Percentiles rank a stretch among this genome's conserved stretches.
phyloP scores from a whole-genome alignment of 2,329 filamentous ascomycete genomes.

The Colletotrichum sp. region DNA sequence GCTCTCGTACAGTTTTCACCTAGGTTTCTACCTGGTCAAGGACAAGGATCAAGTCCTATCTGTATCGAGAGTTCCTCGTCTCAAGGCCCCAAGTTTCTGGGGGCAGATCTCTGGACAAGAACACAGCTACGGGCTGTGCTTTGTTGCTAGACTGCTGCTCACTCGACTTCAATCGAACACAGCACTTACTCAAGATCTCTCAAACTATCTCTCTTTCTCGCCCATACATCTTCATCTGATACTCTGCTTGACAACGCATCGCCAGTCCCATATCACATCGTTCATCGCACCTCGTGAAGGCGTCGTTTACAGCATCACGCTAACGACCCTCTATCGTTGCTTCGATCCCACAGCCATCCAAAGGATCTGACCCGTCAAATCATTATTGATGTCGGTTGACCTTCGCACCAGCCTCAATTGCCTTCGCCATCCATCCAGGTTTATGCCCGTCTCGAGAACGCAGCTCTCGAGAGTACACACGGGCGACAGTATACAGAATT shows the following conservation, averaged over 20 bases:
- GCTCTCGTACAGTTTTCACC: neutral
- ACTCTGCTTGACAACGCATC: neutral
- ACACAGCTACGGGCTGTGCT: slow-evolving; percentile 16
- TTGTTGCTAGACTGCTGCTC: slow-evolving; percentile 24
- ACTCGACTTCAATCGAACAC: slow-evolving; percentile 6
- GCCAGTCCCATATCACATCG: neutral
- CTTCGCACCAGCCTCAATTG: slow-evolving; percentile 60
- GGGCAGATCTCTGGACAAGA: slow-evolving; percentile 25
- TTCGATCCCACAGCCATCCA: slow-evolving; percentile 15
- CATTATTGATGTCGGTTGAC: slow-evolving; percentile 66
- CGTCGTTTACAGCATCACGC: slow-evolving; percentile 9
- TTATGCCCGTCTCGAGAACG: slow-evolving; percentile 62
- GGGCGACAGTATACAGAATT: slow-evolving; percentile 61
- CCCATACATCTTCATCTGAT: neutral
- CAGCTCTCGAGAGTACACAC: slow-evolving; percentile 61
- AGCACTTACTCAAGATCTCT: neutral
- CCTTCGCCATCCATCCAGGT: slow-evolving; percentile 60
- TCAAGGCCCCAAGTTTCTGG: slow-evolving; percentile 19
- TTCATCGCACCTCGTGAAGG: slow-evolving; percentile 14
- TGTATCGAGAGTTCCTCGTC: slow-evolving; percentile 15
- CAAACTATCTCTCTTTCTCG: neutral
- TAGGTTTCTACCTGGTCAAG: slow-evolving; percentile 13
- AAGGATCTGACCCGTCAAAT: slow-evolving; percentile 24
- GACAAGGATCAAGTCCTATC: slow-evolving; percentile 13
- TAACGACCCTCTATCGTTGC: neutral